Base-by-base conservation (phyloP, 352 stramenopile species). In the Phytophthora litchii region DNA sequence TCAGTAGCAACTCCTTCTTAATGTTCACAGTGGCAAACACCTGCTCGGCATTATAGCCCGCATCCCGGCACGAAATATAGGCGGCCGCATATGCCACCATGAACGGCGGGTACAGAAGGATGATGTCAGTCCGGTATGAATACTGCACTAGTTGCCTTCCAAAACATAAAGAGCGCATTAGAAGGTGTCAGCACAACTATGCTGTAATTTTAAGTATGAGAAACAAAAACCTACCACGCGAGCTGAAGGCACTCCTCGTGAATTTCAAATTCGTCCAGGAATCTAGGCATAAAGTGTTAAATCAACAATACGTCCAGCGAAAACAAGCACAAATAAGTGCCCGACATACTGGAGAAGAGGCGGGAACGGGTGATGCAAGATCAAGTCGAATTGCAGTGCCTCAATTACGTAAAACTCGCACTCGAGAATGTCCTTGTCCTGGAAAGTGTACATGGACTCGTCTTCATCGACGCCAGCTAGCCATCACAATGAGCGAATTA, bases 321-420 rank as follows among this genome's bases (percentile, higher is more conserved):
- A 42, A 29, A 53, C 9, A 44, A 50, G 29, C 14, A 23, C 10
- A 54, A 41, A 3, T n/a, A 52, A 51, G 9, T n/a, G 29, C 4
- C 11, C 19, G 20, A 16, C 77, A 41, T 70, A 94, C 85, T 91
- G 79, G n/a, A 94, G 70, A 36, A 96, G 70, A 6, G 87, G 74
- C 11, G 76, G 79, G 62, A 94, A 96, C 40, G 87, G 87, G 41
- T 96, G 87, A 51, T 94, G 84, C 29, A 96, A 73, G 48, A 96
- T 94, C 44, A 96, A 72, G 42, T 96, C 87, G 50, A 94, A 96
- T 57, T 94, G 87, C 36, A 93, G 72, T 34, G 87, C 80, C 55
- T 96, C 85, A 48, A 96, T 82, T 19, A 94, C 80, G 76, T 94
- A 94, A 58, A 94, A 96, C 69, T 96, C 87, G 76, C 87, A 96